Evolutionary conservation across 306 rosid genomes (phyloP).

Genomic region (Rosa chinensis): DNA sequence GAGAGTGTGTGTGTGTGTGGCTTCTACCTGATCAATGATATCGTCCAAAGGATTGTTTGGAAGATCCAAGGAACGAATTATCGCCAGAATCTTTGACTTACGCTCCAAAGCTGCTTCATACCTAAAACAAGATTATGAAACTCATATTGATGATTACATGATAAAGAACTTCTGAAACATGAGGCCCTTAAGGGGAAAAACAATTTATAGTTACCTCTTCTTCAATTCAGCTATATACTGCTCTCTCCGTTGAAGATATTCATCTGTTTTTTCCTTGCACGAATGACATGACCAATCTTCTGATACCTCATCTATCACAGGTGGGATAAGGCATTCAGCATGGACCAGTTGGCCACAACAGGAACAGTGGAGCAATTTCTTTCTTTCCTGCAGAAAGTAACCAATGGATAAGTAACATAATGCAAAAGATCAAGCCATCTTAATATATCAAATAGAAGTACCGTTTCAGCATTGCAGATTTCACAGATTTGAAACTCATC

Average conservation of each 20-base stretch:
- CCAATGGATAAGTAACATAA: slow-evolving; percentile 19
- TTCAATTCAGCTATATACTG: slow-evolving; percentile 66
- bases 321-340: slow-evolving; percentile 81
- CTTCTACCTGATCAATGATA: slow-evolving; percentile 85
- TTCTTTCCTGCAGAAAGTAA: slow-evolving; percentile 65
- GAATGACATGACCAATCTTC: slow-evolving; percentile 94
- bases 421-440: slow-evolving; percentile 28
- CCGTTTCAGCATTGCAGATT: slow-evolving; percentile 87
- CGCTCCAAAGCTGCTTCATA: slow-evolving; percentile 81
- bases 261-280: slow-evolving; percentile 92
- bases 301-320: slow-evolving; percentile 63
- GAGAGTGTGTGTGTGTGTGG: slow-evolving; percentile 19
- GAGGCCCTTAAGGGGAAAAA: not conserved
- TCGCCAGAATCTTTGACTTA: slow-evolving; percentile 63
- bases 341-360: slow-evolving; percentile 89
- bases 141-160: slow-evolving; percentile 23
- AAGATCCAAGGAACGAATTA: slow-evolving; percentile 84
- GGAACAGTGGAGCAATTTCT: slow-evolving; percentile 82
- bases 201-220: slow-evolving; percentile 52
- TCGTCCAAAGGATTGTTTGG: slow-evolving; percentile 98
- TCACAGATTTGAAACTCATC: slow-evolving; percentile 98
- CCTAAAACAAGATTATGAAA: slow-evolving; percentile 50
- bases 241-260: slow-evolving; percentile 71
- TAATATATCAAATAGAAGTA: slow-evolving; percentile 30
- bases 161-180: slow-evolving; percentile 18